Evolutionary conservation across 176 grass and related monocot species (phyloP), one percentile per base, ranked within the genome.

Genomic region (Echinochloa phyllopogon): DNA sequence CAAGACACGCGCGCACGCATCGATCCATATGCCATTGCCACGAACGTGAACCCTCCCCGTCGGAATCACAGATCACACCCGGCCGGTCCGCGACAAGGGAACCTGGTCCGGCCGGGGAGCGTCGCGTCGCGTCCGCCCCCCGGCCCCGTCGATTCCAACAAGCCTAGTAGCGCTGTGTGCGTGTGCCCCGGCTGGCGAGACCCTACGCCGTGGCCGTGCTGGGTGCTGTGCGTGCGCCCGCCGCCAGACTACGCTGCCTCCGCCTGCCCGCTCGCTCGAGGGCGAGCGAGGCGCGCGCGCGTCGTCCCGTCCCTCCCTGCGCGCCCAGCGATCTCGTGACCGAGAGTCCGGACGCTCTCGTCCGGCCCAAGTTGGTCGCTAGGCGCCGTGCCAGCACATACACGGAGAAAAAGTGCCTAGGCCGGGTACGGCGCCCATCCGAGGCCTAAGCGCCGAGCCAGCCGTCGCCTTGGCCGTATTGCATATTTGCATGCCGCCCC

Each of bases 381-480:
- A 63, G 60, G 77, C 61, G 3, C 25, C 59, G 29, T 65, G 76
- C 76, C 59, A 37, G 59, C 13, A n/a, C 36, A 64, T 13, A n/a
- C 36, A 64, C 57, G 77, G 36, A 49, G 25, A 29, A 65, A 66
- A 67, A 65, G 5, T 3, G 75, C 23, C n/a, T 72, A 39, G 51
- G 73, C 25, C 25, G 23, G 21, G 75, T 60, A 57, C 74, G n/a
- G 53, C 75, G 42, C 29, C 72, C 51, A 50, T 51, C 45, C 3
- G 71, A 74, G 71, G 74, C 52, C 36, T n/a, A 55, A 40, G 29
- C 29, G 8, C 25, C 1, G 55, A n/a, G 74, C 45, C 62, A 67
- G 77, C 36, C 78, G 48, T 69, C 78, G 63, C 63, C 64, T 68
- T 68, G 62, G 77, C 29, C 60, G 77, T 80, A 67, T 67, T 10